These are phyloP conservation scores for Epichloe sylvatica DNA, from an alignment of 2,329 filamentous ascomycete species.

Conservation along the genomic window DNA sequence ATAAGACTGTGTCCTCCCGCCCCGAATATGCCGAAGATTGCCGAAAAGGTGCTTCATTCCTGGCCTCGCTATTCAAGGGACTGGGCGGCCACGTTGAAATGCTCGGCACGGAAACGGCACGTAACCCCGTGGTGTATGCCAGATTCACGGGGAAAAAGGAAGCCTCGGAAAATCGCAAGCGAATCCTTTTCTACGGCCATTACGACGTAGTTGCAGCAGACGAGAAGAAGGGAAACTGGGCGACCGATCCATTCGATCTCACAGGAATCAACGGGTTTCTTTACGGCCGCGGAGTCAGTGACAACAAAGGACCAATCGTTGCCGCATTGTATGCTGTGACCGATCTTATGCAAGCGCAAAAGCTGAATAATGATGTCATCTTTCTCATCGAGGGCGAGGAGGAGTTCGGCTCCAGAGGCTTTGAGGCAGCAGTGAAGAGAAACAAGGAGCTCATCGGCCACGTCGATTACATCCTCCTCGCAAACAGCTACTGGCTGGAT, in stretches of 20 bases:
- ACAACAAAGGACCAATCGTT: slow-evolving; percentile 94
- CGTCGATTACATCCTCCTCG: slow-evolving; percentile 86
- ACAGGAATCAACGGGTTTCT: slow-evolving; percentile 82
- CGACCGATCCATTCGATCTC: slow-evolving; percentile 76
- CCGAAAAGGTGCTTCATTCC: slow-evolving; percentile 77
- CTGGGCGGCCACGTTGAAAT: slow-evolving; percentile 83
- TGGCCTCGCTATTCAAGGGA: slow-evolving; percentile 81
- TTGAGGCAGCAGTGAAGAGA: slow-evolving; percentile 65
- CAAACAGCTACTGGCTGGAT: slow-evolving; percentile 98
- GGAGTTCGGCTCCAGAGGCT: slow-evolving; percentile 84
- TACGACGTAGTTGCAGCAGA: slow-evolving; percentile 95
- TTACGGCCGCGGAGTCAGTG: slow-evolving; percentile 89
- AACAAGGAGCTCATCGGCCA: slow-evolving; percentile 77
- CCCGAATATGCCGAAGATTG: slow-evolving; percentile 84
- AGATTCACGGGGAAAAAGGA: slow-evolving; percentile 68
- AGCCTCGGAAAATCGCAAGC: slow-evolving; percentile 55
- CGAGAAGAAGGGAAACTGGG: slow-evolving; percentile 69
- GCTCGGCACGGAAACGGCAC: slow-evolving; percentile 63
- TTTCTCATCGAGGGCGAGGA: slow-evolving; percentile 97
- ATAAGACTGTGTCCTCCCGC: slow-evolving; percentile 79
- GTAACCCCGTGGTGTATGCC: slow-evolving; percentile 88
- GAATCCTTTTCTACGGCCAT: slow-evolving; percentile 91
- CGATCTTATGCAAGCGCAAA: slow-evolving; percentile 72
- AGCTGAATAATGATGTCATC: slow-evolving; percentile 72
- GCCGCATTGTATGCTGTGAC: slow-evolving; percentile 89